phyloP scores from a whole-genome alignment of 1,284 basidiomycete genomes.

The Ceratorhiza oryzae-sativae region DNA sequence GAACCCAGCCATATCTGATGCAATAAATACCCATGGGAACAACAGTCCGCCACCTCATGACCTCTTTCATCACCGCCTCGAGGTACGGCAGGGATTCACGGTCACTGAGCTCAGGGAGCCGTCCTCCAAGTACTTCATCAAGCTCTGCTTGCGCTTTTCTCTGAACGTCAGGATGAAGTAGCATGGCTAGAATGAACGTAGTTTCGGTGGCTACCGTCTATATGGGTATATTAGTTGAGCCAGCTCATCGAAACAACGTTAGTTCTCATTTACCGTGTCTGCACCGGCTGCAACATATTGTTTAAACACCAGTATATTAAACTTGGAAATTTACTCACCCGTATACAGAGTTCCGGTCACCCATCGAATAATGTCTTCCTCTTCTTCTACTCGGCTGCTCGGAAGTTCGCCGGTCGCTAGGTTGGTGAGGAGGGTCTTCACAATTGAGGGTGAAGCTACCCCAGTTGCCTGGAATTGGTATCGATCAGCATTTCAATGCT shows the following conservation, averaged over 20 bases:
- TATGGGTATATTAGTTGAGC: no score
- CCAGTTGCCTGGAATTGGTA: neutral
- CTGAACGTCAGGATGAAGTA: conserved; percentile 39
- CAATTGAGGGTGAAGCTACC: neutral
- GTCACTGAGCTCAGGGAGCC: conserved; percentile 25
- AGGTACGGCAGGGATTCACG: conserved; percentile 36
- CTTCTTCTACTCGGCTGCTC: neutral
- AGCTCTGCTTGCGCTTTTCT: conserved; percentile 22
- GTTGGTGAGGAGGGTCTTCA: conserved; percentile 10
- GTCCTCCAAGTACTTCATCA: conserved; percentile 12
- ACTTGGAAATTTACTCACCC: neutral
- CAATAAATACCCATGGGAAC: conserved; percentile 26
- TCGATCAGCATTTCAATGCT: neutral
- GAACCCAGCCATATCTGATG: neutral
- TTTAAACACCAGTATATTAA: neutral
- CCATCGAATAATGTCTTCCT: conserved; percentile 27
- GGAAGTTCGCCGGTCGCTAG: neutral
- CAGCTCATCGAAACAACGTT: no score
- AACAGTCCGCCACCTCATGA: conserved; percentile 30
- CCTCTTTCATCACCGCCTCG: conserved; percentile 32
- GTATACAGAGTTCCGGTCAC: conserved; percentile 19
- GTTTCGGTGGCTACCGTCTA: conserved; percentile 9
- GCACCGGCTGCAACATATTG: conserved; percentile 7
- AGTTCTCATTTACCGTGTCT: conserved; percentile 9
- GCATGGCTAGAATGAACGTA: conserved; percentile 27